Base-by-base conservation (phyloP, 306 rosid genomes). In the Cicer bijugum region DNA sequence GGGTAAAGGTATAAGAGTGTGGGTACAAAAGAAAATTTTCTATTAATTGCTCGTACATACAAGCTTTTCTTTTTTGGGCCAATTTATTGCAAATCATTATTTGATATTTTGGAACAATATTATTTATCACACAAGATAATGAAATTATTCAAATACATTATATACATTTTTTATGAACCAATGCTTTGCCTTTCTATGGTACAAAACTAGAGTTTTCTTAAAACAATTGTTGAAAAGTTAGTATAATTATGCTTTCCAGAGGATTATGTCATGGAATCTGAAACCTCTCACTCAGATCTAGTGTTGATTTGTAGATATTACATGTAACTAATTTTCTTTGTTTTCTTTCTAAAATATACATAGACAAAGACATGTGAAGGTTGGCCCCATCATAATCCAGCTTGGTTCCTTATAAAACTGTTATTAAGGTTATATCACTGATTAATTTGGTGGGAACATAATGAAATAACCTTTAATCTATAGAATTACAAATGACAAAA, bases 281-380 rank as follows among this genome's bases (percentile, higher is more conserved):
- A 57, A 37, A 74, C 19, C 1, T 12, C 47, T 72, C 74, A 56
- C 38, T 72, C 74, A 56, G 9, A 79, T 79, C 78, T 55, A 17
- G 40, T 6, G 9, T 23, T 11, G 38, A 65, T 53, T 55, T 44
- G 45, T 59, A 72, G 8, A 50, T 48, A 51, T 51, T 51, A 51
- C 53, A 47, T 14, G 65, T 59, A 57, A 74, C 65, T 14, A 51
- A 50, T 50, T 50, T 6, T 9, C 57, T 51, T 51, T 51, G 14
- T 50, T 50, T 6, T 9, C 57, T 51, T 51, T 51, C 57, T 51
- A 4, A 6, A 50, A 51, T 14, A 2, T 14, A 4, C 6, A 50
- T 50, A 14, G 56, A 14, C 57, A 51, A 6, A 14, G 20, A 51
- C 57, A 51, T 51, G 57, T 51, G 57, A 51, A 51, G 8, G 9